Conservation (phyloP, 495 filamentous ascomycete species). For the Acidiella bohemica region DNA sequence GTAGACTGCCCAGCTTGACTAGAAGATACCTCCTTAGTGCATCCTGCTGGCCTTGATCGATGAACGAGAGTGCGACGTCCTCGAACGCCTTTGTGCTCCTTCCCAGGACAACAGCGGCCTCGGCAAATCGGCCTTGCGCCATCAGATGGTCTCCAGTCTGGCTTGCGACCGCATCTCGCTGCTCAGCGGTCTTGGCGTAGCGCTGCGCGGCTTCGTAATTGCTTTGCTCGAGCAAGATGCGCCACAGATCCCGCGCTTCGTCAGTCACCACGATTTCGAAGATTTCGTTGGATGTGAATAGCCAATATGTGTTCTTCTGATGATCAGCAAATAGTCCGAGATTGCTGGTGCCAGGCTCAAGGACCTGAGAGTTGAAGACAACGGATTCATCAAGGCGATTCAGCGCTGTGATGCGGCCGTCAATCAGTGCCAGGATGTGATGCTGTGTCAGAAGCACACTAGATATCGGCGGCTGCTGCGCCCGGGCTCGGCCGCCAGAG, state of each 20-base stretch:
- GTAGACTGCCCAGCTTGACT: conserved; percentile 68
- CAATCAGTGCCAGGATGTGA: conserved; percentile 78
- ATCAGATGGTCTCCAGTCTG: conserved; percentile 81
- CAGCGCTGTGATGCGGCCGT: conserved; percentile 64
- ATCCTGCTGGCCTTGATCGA: conserved; percentile 81
- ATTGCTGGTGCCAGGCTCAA: conserved; percentile 65
- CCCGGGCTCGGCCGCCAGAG: conserved; percentile 46
- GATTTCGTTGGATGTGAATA: conserved; percentile 80
- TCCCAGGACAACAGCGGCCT: conserved; percentile 82
- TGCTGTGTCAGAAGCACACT: conserved; percentile 83
- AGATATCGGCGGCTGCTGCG: conserved; percentile 54
- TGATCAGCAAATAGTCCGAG: conserved; percentile 74
- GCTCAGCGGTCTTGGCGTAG: conserved; percentile 55
- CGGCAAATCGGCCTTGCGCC: conserved; percentile 60
- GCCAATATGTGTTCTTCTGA: conserved; percentile 92
- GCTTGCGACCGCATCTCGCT: conserved; percentile 80
- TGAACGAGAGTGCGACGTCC: conserved; percentile 80
- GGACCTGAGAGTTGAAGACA: conserved; percentile 71
- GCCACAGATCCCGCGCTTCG: conserved; percentile 89
- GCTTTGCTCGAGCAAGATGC: conserved; percentile 69
- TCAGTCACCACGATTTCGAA: conserved; percentile 84
- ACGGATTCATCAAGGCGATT: conserved; percentile 74
- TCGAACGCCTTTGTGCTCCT: conserved; percentile 93
- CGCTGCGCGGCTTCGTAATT: conserved; percentile 76
- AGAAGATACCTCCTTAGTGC: conserved; percentile 81